Base-by-base conservation (phyloP, 306 rosid genomes). In the Casuarina equisetifolia region DNA sequence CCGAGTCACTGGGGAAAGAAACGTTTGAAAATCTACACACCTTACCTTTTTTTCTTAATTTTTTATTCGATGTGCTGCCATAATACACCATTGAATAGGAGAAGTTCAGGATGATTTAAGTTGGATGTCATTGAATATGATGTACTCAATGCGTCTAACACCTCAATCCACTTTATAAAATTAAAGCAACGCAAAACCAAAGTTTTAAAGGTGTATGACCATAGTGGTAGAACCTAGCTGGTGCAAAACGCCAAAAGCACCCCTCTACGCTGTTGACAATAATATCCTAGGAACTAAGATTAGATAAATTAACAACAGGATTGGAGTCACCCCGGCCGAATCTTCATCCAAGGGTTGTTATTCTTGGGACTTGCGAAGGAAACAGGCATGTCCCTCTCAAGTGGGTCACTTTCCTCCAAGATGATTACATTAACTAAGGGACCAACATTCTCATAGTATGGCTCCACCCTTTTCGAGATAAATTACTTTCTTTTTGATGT, bases 381-480 rank as follows among this genome's bases (percentile, higher is more conserved):
- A 87, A 78, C 77, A 83, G 76, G 72, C 62, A 81, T 78, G 89
- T 87, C 92, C 79, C 87, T 85, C 90, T 86, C 87, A 74, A 78
- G 81, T 80, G 85, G 86, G 91, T 88, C 92, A 80, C 81, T 83
- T 87, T 86, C 85, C 74, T 78, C 45, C 80, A 17, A 72, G 85
- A 91, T 82, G 57, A 84, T 80, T 78, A 76, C 84, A 84, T 66
- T 82, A 78, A 75, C 82, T 69, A 55, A 89, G 84, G 88, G 89
- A 87, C 92, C 92, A 86, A 89, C 92, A 90, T 89, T 88, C 89
- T 82, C 89, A 80, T 90, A 85, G 86, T 67, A 80, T 83, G 74
- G 69, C 85, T 83, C 88, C 85, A 78, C 81, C 76, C 85, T 80
- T 83, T 73, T 68, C 77, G 19, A 86, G 63, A 79, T 82, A 83